Base-by-base conservation (phyloP, 2,329 filamentous ascomycete genomes). In the Sclerotinia borealis region DNA sequence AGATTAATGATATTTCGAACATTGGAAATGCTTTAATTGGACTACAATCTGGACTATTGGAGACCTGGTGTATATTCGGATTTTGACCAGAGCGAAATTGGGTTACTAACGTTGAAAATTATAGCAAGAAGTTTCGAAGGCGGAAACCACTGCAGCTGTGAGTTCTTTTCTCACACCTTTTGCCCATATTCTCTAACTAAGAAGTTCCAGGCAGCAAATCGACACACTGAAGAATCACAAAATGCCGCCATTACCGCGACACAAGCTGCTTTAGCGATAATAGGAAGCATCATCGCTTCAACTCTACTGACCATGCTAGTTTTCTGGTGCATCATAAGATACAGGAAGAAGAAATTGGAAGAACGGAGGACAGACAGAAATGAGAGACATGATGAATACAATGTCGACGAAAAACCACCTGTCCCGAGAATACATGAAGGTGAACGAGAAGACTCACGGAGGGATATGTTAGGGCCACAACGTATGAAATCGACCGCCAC, bases 211-310 rank as follows among this genome's bases (percentile, higher is more conserved):
- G 22, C 34, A 31, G 47, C 58, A 0, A 60, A 50, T 13, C 49
- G 65, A 10, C 61, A 69, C 55, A 67, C 65, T 17, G 56, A 43
- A 22, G 61, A 64, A 10, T 72, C 77, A 0, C 76, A 78, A 59
- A 75, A 72, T 22, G 69, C 75, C 4, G 76, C 77, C 3, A 73
- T 79, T 2, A 78, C 77, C 3, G 76, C 76, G 19, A 79, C 77
- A 0, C 77, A 79, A 70, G 75, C 74, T 0, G 77, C 78, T 0
- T 64, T 79, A 6, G 77, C 77, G 11, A 75, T 80, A 22, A 76
- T 79, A 4, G 77, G 75, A 17, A 76, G 75, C 54, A 76, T 79
- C 39, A 70, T 79, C 56, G 78, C 75, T n/a, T 76, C 76, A 3
- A 74, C 76, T 1, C 68, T 80, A 25, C 70, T 80, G 37, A 78